Evolutionary conservation across 179 eudicot species (phyloP).

Genomic region (Corrigiola litoralis): DNA sequence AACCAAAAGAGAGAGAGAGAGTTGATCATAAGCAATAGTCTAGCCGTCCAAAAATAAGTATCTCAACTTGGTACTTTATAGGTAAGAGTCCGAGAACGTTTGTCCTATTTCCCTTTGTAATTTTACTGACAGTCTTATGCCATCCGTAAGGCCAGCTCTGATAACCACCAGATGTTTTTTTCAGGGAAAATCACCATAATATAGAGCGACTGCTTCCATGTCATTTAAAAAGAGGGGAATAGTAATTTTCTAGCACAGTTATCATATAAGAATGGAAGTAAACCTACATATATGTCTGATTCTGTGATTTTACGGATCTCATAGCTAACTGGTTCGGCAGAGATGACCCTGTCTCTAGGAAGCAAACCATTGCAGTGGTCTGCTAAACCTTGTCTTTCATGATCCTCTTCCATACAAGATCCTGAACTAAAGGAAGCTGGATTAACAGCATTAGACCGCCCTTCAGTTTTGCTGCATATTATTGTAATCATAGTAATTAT

Average conservation of each 20-base stretch:
- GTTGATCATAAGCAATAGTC: too few relatives aligned
- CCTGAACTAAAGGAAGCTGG: not conserved
- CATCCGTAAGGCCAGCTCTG: not conserved
- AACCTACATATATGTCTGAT: conserved; percentile 15
- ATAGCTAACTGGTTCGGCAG: conserved; percentile 2
- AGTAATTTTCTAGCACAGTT: not conserved
- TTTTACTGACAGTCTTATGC: not conserved
- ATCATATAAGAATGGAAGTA: not conserved
- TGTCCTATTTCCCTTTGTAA: too few relatives aligned
- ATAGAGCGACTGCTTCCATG: too few relatives aligned
- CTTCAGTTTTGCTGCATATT: conserved; percentile 14
- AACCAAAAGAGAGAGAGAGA: too few relatives aligned
- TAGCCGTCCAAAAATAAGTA: too few relatives aligned
- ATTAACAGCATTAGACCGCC: not conserved
- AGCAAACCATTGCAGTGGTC: not conserved
- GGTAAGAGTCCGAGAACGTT: too few relatives aligned
- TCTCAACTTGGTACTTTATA: too few relatives aligned
- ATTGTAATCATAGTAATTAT: not conserved
- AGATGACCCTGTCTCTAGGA: not conserved
- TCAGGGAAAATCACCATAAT: too few relatives aligned
- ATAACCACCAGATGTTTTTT: too few relatives aligned
- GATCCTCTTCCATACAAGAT: not conserved
- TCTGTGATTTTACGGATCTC: conserved; percentile 17
- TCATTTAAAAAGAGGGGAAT: not conserved
- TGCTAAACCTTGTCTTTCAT: not conserved